Evolutionary conservation across 192 early-diverging fungal genomes (phyloP).

Genomic region (Linnemannia schmuckeri): DNA sequence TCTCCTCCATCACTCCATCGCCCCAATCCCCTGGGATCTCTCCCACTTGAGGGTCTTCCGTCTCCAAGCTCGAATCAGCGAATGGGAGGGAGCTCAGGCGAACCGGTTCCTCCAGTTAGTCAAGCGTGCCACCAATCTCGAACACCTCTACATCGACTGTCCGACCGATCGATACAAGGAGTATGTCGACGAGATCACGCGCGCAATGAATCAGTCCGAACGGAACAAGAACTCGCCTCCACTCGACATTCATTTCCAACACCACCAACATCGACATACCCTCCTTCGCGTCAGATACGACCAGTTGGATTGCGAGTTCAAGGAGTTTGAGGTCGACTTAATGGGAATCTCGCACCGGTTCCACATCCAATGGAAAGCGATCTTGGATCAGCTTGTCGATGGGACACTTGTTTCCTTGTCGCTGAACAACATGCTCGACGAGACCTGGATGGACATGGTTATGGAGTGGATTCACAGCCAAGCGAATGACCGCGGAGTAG

Average conservation of each 20-base stretch:
- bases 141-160: not conserved
- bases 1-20: not conserved
- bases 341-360: not conserved
- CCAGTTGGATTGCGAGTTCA: not conserved
- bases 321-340: not conserved
- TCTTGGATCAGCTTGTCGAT: not conserved
- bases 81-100: not conserved
- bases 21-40: not conserved
- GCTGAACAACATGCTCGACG: not conserved
- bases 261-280: not conserved
- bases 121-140: not conserved
- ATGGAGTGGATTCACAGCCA: not conserved
- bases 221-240: not conserved
- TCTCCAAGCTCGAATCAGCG: not conserved
- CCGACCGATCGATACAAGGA: not conserved
- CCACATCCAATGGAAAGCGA: not conserved
- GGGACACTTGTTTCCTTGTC: not conserved
- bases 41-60: not conserved
- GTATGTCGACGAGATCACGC: not conserved
- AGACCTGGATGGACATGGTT: not conserved
- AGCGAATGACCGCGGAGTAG: not conserved
- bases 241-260: not conserved
- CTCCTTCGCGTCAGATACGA: not conserved
- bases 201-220: not conserved
- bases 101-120: not conserved